phyloP scores from a whole-genome alignment of 805 yeast species.

The Metschnikowia proteae region DNA sequence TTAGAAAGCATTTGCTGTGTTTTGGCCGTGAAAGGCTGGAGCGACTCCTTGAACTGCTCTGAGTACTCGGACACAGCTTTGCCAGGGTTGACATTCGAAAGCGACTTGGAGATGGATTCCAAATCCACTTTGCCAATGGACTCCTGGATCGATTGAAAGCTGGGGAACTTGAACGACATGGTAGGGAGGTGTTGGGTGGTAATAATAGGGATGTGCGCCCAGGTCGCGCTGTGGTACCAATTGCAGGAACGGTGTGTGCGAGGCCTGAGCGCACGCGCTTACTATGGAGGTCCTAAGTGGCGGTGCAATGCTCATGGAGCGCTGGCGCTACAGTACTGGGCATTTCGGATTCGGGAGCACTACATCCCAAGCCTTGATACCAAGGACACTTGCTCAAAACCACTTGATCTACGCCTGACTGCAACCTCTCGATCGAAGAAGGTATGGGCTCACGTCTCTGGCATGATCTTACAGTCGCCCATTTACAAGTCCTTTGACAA shows the following conservation, averaged over 20 bases:
- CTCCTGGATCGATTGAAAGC: constrained; percentile 39
- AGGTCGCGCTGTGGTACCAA: not conserved
- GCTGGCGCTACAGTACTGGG: too few relatives aligned
- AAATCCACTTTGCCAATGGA: constrained; percentile 39
- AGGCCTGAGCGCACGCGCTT: not conserved
- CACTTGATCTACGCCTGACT: too few relatives aligned
- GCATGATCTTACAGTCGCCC: too few relatives aligned
- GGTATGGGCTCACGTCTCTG: too few relatives aligned
- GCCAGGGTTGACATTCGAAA: constrained; percentile 34
- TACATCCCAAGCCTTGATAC: too few relatives aligned
- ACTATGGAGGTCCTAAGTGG: too few relatives aligned
- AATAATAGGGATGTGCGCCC: not conserved
- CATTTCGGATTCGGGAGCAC: too few relatives aligned
- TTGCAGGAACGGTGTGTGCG: constrained; percentile 1
- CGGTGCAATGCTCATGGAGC: too few relatives aligned
- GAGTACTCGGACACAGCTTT: constrained; percentile 38
- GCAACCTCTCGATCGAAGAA: too few relatives aligned
- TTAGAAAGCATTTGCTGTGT: constrained; percentile 59
- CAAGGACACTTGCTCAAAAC: too few relatives aligned
- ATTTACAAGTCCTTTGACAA: too few relatives aligned
- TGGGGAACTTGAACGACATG: constrained; percentile 40
- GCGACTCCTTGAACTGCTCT: constrained; percentile 41
- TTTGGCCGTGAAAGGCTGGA: constrained; percentile 55
- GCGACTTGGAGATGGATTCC: constrained; percentile 31
- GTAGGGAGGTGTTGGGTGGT: not conserved